These are phyloP conservation scores for Dillenia suffruticosa DNA, from an alignment of 164 flowering plant genomes.

Conservation along the genomic window DNA sequence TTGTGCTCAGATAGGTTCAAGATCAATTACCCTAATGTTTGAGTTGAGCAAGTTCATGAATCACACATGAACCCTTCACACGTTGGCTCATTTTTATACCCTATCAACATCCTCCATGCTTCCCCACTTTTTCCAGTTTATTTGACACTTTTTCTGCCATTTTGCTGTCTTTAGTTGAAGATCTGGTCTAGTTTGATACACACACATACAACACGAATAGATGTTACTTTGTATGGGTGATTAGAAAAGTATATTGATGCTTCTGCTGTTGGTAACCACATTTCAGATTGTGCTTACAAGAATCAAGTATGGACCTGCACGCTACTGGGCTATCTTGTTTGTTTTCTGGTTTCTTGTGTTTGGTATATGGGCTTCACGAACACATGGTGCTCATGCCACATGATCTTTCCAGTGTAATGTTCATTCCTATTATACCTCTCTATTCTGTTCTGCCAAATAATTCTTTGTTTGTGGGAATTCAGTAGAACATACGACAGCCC, in stretches of 20 bases:
- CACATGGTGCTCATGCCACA: conserved; percentile 58
- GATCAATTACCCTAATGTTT: too few species aligned
- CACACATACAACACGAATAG: too few species aligned
- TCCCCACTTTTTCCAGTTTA: too few species aligned
- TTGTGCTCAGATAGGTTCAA: too few species aligned
- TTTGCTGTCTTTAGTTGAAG: too few species aligned
- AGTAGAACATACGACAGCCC: too few species aligned
- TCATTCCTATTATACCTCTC: conserved; percentile 5
- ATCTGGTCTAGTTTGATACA: too few species aligned
- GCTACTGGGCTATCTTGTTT: conserved; percentile 96
- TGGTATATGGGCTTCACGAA: conserved; percentile 95
- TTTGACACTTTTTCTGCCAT: too few species aligned
- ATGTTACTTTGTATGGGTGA: background rate
- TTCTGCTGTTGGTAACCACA: conserved; percentile 7
- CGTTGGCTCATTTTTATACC: too few species aligned
- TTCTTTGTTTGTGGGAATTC: background rate
- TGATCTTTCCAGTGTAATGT: conserved; percentile 20
- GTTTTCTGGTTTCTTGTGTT: conserved; percentile 99
- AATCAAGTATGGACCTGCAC: conserved; percentile 96
- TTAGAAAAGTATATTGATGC: background rate
- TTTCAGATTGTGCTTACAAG: conserved; percentile 88
- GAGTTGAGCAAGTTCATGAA: too few species aligned
- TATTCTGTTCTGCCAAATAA: background rate
- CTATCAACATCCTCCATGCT: too few species aligned
- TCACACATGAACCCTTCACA: too few species aligned